Evolutionary conservation across 2,329 filamentous ascomycete genomes (phyloP), one percentile per base, ranked within the genome.

Genomic region (Graphilbum sp.): DNA sequence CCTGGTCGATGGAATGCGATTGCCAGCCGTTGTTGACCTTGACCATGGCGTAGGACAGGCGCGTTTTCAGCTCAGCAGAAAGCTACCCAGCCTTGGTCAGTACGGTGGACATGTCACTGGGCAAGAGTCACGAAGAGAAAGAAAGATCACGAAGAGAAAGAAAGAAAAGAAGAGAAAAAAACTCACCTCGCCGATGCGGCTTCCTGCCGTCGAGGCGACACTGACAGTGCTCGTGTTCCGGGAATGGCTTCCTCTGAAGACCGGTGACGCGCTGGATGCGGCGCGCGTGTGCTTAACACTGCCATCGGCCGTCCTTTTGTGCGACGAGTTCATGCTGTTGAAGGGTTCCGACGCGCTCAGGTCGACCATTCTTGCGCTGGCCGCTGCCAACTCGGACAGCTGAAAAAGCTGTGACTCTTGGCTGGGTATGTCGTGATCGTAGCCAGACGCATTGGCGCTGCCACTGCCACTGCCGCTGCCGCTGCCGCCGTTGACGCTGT

Each of bases 21-120:
- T 93, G 81, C 79, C 86, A 90, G 41, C 84, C 85, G 52, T 92
- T 77, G 53, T 85, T 84, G 31, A 95, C 81, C 57, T 94, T 95
- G 53, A 92, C 71, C 71, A 93, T 90, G 46, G 88, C 88, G 56
- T 95, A 95, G 7, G 85, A 84, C 21, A 96, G 68, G 49, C 85
- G 80, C 36, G 85, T 78, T 52, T 79, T 80, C 37, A 96, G 68
- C 52, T 88, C 81, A 39, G 77, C 72, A 31, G 83, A 85, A 38
- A 84, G 62, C 80, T 86, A 54, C 30, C 4, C n/a, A n/a, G n/a
- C n/a, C n/a, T n/a, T n/a, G n/a, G n/a, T n/a, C n/a, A n/a, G n/a
- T n/a, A n/a, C n/a, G n/a, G n/a, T n/a, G n/a, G n/a, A n/a, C n/a
- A n/a, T n/a, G n/a, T n/a, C n/a, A n/a, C n/a, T n/a, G n/a, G n/a